Base-by-base conservation (phyloP, 108 stramenopile genomes). In the Skeletonema menzelii region DNA sequence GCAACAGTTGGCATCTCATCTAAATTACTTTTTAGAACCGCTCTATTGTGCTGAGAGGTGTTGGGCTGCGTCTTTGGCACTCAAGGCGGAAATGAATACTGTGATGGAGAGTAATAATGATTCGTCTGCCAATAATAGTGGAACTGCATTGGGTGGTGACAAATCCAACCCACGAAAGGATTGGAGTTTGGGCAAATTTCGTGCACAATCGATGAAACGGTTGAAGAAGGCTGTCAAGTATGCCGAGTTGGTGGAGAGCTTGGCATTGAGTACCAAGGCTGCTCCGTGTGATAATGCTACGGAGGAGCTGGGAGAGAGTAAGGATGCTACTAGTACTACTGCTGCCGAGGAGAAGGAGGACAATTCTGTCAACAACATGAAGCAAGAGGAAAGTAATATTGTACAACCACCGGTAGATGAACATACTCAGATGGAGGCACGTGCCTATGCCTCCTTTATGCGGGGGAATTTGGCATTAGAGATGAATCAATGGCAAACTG, bases 391-490 rank as follows among this genome's bases (percentile, higher is more conserved):
- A 8, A 27, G 47, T 3, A 11, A 20, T 42, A 5, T 69, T 5
- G 58, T 63, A 20, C 19, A 28, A 35, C 61, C 71, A 5, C 71
- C 81, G 42, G 63, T 71, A 30, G 87, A 89, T 64, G 72, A 77
- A 40, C 68, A 59, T 27, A 88, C 89, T 2, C 65, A 63, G n/a
- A 61, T 71, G 63, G 93, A 94, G 80, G 77, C 77, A 24, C 47
- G 81, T 55, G 85, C 90, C 3, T 94, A 94, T 47, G 82, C 76
- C 34, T 69, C 76, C 19, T 94, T 88, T 87, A 94, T 91, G 87
- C 73, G 70, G n/a, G 93, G 88, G 14, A 94, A 88, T 69, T 81
- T 82, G 26, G 65, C 65, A 19, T 32, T 87, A 27, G 82, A 89
- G 75, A 65, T 69, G 22, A 46, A 68, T 58, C 56, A 84, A 34